A percentile compares a stretch with the other conserved stretches of the same genome.
Conservation (phyloP, 495 filamentous ascomycete genomes). For the Achaetomiella virescens region DNA sequence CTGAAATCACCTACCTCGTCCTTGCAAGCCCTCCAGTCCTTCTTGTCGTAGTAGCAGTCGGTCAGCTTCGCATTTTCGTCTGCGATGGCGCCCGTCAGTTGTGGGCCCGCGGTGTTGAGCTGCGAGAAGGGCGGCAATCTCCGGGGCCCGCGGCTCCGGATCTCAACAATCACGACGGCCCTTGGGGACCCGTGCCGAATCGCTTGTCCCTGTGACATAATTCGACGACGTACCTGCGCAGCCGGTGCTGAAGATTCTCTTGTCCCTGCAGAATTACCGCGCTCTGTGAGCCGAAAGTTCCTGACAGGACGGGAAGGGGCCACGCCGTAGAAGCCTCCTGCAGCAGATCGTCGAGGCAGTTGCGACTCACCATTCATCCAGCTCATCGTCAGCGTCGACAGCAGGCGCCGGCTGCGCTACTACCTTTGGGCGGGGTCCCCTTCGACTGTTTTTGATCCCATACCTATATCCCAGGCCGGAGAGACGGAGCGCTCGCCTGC, state of each 20-base stretch:
- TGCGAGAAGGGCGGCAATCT: background rate
- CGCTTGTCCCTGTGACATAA: background rate
- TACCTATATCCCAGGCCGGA: no score
- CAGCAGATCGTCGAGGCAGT: no score
- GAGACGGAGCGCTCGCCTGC: no score
- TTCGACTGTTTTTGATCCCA: no score
- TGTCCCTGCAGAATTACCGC: constrained; percentile 51
- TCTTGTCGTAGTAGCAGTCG: constrained; percentile 93
- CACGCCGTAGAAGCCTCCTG: no score
- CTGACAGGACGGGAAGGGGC: background rate
- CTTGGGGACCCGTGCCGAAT: background rate
- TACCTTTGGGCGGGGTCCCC: constrained; percentile 38
- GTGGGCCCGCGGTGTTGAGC: background rate
- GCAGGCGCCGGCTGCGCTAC: constrained; percentile 16
- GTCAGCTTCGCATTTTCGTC: constrained; percentile 87
- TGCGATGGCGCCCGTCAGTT: constrained; percentile 29
- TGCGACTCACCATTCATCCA: constrained; percentile 78
- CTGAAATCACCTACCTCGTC: constrained; percentile 62
- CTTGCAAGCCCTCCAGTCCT: constrained; percentile 89
- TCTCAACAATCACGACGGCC: background rate
- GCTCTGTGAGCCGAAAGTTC: constrained; percentile 10
- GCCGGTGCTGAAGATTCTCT: constrained; percentile 94
- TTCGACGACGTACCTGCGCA: constrained; percentile 61
- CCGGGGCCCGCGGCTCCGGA: background rate
- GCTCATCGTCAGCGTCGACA: constrained; percentile 68